Conservation (phyloP, 768 basidiomycete species). For the Melanogaster broomeanus region DNA sequence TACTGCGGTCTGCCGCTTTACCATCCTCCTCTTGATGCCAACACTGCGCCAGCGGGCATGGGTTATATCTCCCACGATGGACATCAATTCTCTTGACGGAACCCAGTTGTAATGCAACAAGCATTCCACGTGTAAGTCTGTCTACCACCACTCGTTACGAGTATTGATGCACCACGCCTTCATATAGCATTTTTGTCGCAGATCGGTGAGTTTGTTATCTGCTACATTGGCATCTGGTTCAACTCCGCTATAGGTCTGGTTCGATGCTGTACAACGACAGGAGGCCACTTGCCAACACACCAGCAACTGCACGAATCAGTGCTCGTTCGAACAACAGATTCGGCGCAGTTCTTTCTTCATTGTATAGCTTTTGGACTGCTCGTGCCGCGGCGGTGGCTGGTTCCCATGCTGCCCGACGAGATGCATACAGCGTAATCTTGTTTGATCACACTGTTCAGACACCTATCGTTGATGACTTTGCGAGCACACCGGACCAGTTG, state of each 20-base stretch:
- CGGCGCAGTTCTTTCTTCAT: slow-evolving; percentile 58
- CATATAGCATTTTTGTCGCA: slow-evolving; percentile 55
- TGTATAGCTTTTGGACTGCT: slow-evolving; percentile 58
- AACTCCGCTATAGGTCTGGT: slow-evolving; percentile 39
- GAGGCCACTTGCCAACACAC: slow-evolving; percentile 45
- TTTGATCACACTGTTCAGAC: slow-evolving; percentile 34
- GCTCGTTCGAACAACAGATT: slow-evolving; percentile 46
- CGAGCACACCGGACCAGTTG: slow-evolving; percentile 45
- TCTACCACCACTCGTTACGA: slow-evolving; percentile 3
- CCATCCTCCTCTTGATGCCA: slow-evolving; percentile 40
- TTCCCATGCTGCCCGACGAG: slow-evolving; percentile 38
- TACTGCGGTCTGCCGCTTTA: slow-evolving; percentile 57
- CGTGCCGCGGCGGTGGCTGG: slow-evolving; percentile 39
- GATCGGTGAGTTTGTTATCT: slow-evolving; percentile 37
- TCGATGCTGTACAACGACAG: slow-evolving; percentile 49
- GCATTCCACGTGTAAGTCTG: slow-evolving; percentile 59
- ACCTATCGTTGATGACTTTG: slow-evolving; percentile 47
- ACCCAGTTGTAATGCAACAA: slow-evolving; percentile 52
- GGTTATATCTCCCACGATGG: slow-evolving; percentile 60
- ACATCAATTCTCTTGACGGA: slow-evolving; percentile 53
- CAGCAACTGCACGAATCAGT: slow-evolving; percentile 40
- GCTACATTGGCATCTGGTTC: not conserved
- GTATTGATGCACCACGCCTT: not conserved
- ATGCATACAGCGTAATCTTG: slow-evolving; percentile 57
- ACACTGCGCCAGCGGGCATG: slow-evolving; percentile 27